Base-by-base conservation (phyloP, 176 grass and related monocot genomes). In the Stipa capillata region DNA sequence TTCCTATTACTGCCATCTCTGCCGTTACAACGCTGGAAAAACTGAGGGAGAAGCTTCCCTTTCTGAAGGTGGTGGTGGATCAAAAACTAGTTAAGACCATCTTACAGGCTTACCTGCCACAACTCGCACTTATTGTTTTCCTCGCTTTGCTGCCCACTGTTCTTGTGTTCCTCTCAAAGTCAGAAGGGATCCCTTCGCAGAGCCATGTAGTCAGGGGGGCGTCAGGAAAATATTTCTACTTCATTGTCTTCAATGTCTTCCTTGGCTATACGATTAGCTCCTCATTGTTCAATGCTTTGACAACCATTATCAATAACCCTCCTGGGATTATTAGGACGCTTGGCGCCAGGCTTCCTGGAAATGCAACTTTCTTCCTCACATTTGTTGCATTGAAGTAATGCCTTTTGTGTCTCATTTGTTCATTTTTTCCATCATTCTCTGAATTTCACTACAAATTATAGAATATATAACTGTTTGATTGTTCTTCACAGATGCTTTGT, bases 191-290 rank as follows among this genome's bases (percentile, higher is more conserved):
- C 18, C 77, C 96, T 69, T 87, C 90, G 0, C 52, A 83, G 60
- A 79, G 87, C 74, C 92, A 99, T 83, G 79, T 57, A 21, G 66
- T 88, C 4, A 66, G 96, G 64, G 96, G 90, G 20, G 74, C 92
- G 15, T 76, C 92, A 35, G 96, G 96, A 59, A 99, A 99, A 76
- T 99, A 91, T 67, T 99, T 99, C 68, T 99, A 95, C 51, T 99
- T 99, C 49, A 69, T 95, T 47, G 17, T 99, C 33, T 89, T 95
- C 88, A 95, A 99, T 84, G 96, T 99, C 49, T 99, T 99, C 87
- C 12, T 99, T 71, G 82, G 82, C 5, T 53, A 74, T 54, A 79
- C 96, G 58, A 77, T 99, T 68, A 8, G 43, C 3, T 70, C 51
- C 5, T 69, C 92, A 67, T 55, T 99, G 67, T 85, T 88, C 18